These are phyloP conservation scores for Coelastrella sp. DNA, from an alignment of 139 green algal genomes.

Conservation along the genomic window DNA sequence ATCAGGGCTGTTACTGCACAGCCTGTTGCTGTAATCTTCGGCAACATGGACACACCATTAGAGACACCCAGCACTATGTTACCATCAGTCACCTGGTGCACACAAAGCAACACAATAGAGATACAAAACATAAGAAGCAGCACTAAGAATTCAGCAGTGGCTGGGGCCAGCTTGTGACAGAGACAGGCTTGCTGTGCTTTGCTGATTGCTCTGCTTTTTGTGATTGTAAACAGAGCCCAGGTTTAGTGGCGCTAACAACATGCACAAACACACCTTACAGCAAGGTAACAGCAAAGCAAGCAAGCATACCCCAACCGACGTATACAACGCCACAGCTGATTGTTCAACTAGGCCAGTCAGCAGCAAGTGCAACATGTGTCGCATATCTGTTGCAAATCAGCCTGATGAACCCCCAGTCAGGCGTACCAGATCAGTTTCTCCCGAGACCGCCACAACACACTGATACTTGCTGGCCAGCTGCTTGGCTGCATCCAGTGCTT, in stretches of 20 bases:
- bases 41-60: conserved; percentile 76
- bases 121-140: background rate
- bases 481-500: conserved; percentile 66
- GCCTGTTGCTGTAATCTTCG: conserved; percentile 80
- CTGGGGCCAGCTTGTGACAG: background rate
- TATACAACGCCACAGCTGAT: no score
- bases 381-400: background rate
- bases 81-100: conserved; percentile 81
- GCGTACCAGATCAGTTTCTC: conserved; percentile 70
- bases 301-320: no score
- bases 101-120: background rate
- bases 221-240: no score
- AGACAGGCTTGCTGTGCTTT: no score
- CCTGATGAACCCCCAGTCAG: background rate
- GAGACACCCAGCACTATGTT: conserved; percentile 54
- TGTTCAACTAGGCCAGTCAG: no score
- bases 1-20: conserved; percentile 86
- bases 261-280: no score
- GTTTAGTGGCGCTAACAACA: no score
- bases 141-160: background rate
- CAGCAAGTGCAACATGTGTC: background rate
- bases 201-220: no score
- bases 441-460: conserved; percentile 82
- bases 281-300: no score
- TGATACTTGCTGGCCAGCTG: conserved; percentile 57